A percentile compares a stretch with the other conserved stretches of the same genome.
Conservation (phyloP, 139 green algal genomes). For the Marvania coccoides region DNA sequence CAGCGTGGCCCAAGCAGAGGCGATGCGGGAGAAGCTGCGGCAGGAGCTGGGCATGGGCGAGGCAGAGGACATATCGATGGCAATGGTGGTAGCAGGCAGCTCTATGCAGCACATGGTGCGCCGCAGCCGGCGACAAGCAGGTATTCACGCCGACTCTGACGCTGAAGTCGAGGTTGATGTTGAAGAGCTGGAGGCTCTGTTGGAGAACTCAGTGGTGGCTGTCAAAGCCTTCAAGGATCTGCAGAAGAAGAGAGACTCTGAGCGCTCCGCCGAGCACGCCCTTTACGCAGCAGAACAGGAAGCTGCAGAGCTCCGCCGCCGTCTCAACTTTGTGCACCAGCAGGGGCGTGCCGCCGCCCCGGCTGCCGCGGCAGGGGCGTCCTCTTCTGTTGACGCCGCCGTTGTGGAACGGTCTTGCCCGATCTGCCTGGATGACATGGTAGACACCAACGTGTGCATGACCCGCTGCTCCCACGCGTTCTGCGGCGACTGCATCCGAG, state of each 20-base stretch:
- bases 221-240: slow-evolving; percentile 12
- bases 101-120: too few relatives aligned
- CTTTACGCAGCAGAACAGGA: slow-evolving; percentile 15
- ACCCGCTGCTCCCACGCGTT: slow-evolving; percentile 53
- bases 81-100: background rate
- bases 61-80: background rate
- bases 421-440: slow-evolving; percentile 49
- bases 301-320: slow-evolving; percentile 1
- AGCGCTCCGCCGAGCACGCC: background rate
- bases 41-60: background rate
- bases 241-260: background rate
- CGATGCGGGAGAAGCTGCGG: background rate
- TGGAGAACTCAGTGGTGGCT: slow-evolving; percentile 21
- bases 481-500: slow-evolving; percentile 48
- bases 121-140: slow-evolving; percentile 14
- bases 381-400: background rate
- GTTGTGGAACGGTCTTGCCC: slow-evolving; percentile 37
- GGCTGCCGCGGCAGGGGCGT: background rate
- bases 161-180: background rate
- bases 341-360: background rate
- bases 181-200: slow-evolving; percentile 9
- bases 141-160: slow-evolving; percentile 2
- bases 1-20: too few relatives aligned
- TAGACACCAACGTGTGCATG: slow-evolving; percentile 18
- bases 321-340: background rate